Evolutionary conservation across 2,329 filamentous ascomycete genomes (phyloP).

Genomic region (Aspergillus quadricinctus): DNA sequence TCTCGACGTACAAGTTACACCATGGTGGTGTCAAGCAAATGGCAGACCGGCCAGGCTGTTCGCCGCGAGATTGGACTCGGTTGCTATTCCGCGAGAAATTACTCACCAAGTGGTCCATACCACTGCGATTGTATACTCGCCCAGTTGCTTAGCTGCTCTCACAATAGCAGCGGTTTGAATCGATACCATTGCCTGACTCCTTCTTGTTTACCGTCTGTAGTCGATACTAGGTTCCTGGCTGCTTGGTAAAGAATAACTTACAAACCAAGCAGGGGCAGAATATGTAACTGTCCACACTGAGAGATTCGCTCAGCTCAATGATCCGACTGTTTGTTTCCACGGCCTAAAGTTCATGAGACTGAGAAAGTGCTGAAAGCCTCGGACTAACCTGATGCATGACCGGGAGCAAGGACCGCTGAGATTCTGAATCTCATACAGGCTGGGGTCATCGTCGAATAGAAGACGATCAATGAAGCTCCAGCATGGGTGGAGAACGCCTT

Average conservation of each 20-base stretch:
- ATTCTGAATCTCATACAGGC: constrained; percentile 43
- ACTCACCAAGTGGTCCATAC: background rate
- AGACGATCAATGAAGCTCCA: constrained; percentile 41
- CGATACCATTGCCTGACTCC: constrained; percentile 48
- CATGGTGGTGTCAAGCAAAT: constrained; percentile 45
- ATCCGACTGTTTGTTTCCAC: constrained; percentile 41
- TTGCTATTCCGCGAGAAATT: background rate
- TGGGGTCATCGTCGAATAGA: constrained; percentile 43
- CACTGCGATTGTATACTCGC: constrained; percentile 35
- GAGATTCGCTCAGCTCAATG: constrained; percentile 40
- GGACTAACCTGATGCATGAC: constrained; percentile 1
- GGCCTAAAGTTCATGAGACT: constrained; percentile 29
- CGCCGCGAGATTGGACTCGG: background rate
- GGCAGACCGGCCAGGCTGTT: constrained; percentile 52
- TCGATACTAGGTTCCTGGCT: no score
- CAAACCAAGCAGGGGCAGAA: constrained; percentile 53
- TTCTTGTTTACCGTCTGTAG: constrained; percentile 41
- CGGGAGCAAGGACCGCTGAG: constrained; percentile 11
- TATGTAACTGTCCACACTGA: constrained; percentile 49
- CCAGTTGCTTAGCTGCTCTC: constrained; percentile 40
- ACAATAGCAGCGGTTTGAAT: constrained; percentile 51
- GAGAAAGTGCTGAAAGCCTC: constrained; percentile 11
- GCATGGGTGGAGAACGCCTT: constrained; percentile 48
- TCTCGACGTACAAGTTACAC: constrained; percentile 46
- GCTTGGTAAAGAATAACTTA: no score